phyloP scores from a whole-genome alignment of 495 filamentous ascomycete genomes.

The Xylaria nigripes region DNA sequence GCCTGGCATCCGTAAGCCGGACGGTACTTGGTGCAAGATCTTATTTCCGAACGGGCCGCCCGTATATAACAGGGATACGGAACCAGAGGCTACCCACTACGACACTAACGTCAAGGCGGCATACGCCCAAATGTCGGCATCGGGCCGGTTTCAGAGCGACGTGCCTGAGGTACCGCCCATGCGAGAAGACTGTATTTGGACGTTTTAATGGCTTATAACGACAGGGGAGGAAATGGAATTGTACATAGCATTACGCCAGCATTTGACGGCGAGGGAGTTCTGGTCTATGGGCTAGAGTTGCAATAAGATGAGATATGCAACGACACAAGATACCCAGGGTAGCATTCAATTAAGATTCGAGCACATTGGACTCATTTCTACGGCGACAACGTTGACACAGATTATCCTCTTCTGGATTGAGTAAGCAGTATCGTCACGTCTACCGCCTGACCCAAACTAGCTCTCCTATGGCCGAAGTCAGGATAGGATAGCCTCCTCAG shows the following conservation, averaged over 20 bases:
- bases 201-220: slow-evolving; percentile 42
- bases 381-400: neutral
- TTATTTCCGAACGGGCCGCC: slow-evolving; percentile 68
- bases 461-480: neutral
- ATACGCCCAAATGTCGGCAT: slow-evolving; percentile 52
- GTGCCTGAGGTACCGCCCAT: slow-evolving; percentile 67
- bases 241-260: neutral
- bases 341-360: neutral
- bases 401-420: neutral
- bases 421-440: neutral
- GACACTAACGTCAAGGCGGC: slow-evolving; percentile 42
- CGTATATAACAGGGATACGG: slow-evolving; percentile 43
- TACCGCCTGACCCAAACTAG: neutral
- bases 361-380: neutral
- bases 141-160: slow-evolving; percentile 53
- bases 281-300: neutral
- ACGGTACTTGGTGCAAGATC: slow-evolving; percentile 46
- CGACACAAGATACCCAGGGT: slow-evolving; percentile 6
- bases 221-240: neutral
- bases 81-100: slow-evolving; percentile 37
- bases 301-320: neutral
- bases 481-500: neutral
- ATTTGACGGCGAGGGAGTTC: slow-evolving; percentile 1
- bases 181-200: slow-evolving; percentile 63
- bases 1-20: slow-evolving; percentile 30